These are phyloP conservation scores for Backusella westeae DNA, from an alignment of 192 early-diverging fungal species.

Conservation along the genomic window DNA sequence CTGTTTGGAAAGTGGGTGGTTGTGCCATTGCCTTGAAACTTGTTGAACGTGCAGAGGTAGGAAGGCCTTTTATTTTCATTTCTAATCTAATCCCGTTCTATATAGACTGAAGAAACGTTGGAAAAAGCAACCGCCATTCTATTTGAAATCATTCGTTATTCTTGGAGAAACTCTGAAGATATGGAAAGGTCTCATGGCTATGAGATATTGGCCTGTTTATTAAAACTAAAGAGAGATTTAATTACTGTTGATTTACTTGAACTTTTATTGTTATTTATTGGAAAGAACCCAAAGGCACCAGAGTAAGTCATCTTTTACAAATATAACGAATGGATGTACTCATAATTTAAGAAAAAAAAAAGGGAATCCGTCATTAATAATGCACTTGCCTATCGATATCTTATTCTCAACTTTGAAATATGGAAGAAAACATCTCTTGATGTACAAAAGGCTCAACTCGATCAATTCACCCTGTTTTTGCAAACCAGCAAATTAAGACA, in stretches of 20 bases:
- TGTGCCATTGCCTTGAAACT: conserved; percentile 61
- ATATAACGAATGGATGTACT: too few relatives aligned
- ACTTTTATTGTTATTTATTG: conserved; percentile 56
- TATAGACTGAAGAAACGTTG: conserved; percentile 47
- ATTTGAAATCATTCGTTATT: conserved; percentile 57
- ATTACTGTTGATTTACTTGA: conserved; percentile 58
- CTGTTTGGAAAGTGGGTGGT: conserved; percentile 75
- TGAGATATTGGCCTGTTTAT: conserved; percentile 58
- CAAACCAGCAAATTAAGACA: conserved; percentile 50
- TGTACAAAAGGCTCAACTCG: conserved; percentile 56
- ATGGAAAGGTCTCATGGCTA: conserved; percentile 69
- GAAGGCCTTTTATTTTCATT: neutral
- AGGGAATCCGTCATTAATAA: conserved; percentile 63
- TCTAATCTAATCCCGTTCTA: neutral
- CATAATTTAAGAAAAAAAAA: neutral
- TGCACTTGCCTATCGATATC: conserved; percentile 55
- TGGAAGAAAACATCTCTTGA: conserved; percentile 54
- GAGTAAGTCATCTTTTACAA: conserved; percentile 37
- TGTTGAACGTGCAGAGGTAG: conserved; percentile 58
- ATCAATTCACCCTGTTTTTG: conserved; percentile 60
- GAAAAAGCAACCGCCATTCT: conserved; percentile 52
- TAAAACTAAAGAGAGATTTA: conserved; percentile 61
- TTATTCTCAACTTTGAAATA: conserved; percentile 68
- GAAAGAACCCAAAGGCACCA: conserved; percentile 46
- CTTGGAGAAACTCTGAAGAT: conserved; percentile 69